Conservation (phyloP, 2,329 filamentous ascomycete genomes). For the Aureobasidium namibiae region DNA sequence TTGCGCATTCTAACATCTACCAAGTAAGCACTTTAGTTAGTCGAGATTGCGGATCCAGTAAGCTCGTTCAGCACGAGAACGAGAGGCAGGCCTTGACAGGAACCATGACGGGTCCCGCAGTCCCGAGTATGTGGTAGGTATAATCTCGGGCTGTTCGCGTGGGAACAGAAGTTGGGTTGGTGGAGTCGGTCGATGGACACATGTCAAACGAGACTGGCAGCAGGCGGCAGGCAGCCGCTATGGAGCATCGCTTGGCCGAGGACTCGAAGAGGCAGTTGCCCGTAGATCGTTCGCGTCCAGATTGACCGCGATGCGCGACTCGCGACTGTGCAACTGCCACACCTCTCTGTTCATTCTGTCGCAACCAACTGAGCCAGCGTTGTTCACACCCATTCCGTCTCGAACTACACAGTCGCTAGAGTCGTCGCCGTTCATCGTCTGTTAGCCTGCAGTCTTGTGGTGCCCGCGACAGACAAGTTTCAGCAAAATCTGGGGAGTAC, state of each 20-base stretch:
- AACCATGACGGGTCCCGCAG: neutral
- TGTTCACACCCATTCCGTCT: neutral
- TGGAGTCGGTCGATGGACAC: neutral
- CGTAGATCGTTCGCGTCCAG: neutral
- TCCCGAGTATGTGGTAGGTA: too few relatives aligned
- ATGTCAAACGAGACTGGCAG: neutral
- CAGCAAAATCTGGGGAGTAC: constrained; percentile 2
- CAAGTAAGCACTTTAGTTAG: neutral
- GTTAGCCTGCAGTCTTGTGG: neutral
- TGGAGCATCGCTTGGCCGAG: neutral
- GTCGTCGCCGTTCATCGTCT: neutral
- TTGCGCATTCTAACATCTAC: neutral
- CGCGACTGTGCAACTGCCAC: neutral
- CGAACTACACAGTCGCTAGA: neutral
- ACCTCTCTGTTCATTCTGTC: neutral
- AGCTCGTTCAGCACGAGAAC: neutral
- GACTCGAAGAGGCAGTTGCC: neutral
- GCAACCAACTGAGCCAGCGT: neutral
- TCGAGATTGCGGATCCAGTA: neutral
- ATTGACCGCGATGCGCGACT: neutral
- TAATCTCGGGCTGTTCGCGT: neutral
- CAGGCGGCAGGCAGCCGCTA: neutral
- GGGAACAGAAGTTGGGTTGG: neutral
- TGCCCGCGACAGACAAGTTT: neutral
- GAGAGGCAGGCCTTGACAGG: neutral